A percentile compares a stretch with the other conserved stretches of the same genome.
These are phyloP conservation scores for Talaromyces borbonicus DNA, from an alignment of 495 filamentous ascomycete genomes.

Conservation along the genomic window DNA sequence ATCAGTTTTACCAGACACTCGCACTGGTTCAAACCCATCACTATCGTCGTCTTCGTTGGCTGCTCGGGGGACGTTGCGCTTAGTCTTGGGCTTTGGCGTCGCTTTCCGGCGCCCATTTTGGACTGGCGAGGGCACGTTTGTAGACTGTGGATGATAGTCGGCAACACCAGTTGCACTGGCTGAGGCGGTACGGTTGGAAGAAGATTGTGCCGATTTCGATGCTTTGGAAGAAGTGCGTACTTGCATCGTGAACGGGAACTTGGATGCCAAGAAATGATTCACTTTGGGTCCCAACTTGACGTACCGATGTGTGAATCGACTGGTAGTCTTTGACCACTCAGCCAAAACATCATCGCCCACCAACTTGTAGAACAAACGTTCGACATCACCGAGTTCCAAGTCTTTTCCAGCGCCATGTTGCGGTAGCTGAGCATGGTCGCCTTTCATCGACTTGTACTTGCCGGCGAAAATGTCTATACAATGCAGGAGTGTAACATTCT, in stretches of 20 bases:
- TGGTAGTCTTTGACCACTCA: conserved; percentile 48
- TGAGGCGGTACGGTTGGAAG: neutral
- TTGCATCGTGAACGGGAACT: conserved; percentile 46
- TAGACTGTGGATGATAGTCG: conserved; percentile 52
- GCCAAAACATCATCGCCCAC: conserved; percentile 50
- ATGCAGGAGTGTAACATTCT: conserved; percentile 42
- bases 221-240: conserved; percentile 44
- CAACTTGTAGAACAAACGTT: conserved; percentile 55
- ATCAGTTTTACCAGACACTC: conserved; percentile 27
- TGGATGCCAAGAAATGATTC: conserved; percentile 39
- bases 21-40: conserved; percentile 55
- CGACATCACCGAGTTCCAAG: conserved; percentile 49
- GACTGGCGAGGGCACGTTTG: conserved; percentile 78
- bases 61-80: conserved; percentile 20
- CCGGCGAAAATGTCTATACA: conserved; percentile 54
- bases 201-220: conserved; percentile 24
- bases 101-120: conserved; percentile 29
- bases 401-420: conserved; percentile 46
- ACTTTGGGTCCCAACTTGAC: conserved; percentile 46
- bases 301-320: conserved; percentile 52
- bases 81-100: conserved; percentile 23
- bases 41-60: conserved; percentile 41
- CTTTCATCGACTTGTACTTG: conserved; percentile 36
- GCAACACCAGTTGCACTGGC: conserved; percentile 19
- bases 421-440: conserved; percentile 35